Percentiles rank a stretch among this genome's conserved stretches.
phyloP scores from a whole-genome alignment of 106 monocot species.

The Narthecium ossifragum region DNA sequence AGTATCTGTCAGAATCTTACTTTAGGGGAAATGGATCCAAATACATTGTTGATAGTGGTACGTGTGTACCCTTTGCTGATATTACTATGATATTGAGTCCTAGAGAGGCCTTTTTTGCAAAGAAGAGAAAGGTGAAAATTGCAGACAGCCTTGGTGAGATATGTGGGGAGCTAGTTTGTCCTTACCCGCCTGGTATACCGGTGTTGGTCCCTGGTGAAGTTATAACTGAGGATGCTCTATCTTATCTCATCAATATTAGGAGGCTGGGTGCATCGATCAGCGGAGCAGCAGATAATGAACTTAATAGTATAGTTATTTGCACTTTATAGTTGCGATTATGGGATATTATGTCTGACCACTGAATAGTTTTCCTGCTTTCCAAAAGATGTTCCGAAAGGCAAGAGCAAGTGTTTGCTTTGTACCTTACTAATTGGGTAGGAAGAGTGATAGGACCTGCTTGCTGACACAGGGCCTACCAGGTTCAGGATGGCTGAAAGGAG shows the following conservation, averaged over 20 bases:
- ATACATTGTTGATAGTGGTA: neutral
- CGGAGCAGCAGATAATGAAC: constrained; percentile 50
- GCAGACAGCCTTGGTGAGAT: constrained; percentile 37
- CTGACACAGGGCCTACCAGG: too few relatives aligned
- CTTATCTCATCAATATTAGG: constrained; percentile 27
- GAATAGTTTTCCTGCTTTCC: too few relatives aligned
- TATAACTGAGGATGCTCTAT: constrained; percentile 35
- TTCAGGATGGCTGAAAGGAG: too few relatives aligned
- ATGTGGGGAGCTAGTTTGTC: constrained; percentile 52
- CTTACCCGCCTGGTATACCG: constrained; percentile 68
- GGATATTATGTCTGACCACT: too few relatives aligned
- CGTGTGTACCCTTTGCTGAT: constrained; percentile 19
- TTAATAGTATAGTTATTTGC: constrained; percentile 45
- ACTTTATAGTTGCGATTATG: too few relatives aligned
- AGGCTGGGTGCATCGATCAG: constrained; percentile 47
- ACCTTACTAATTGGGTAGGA: too few relatives aligned
- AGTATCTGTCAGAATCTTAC: constrained; percentile 34
- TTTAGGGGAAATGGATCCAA: constrained; percentile 4
- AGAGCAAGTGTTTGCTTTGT: too few relatives aligned
- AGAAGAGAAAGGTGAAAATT: constrained; percentile 35
- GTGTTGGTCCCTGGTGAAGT: constrained; percentile 64
- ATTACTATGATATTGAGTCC: constrained; percentile 30
- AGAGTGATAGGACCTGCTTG: too few relatives aligned
- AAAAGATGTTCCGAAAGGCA: too few relatives aligned
- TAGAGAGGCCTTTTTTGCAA: constrained; percentile 59